Conservation (phyloP, 2,329 filamentous ascomycete species). For the Aspergillus aculeatus region DNA sequence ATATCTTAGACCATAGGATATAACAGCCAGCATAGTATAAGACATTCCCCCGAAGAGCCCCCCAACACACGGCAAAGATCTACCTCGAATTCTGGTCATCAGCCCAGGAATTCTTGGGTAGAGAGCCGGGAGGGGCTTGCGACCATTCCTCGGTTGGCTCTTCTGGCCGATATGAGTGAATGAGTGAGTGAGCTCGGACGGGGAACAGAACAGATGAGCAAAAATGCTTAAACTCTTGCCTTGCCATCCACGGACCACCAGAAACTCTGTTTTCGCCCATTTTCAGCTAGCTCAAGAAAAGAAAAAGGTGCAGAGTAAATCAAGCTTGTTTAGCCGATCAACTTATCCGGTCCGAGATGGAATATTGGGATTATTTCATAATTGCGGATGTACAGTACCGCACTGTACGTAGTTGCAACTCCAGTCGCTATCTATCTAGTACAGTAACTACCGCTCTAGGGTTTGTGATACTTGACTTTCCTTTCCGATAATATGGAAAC, state of each 20-base stretch:
- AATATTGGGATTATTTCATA: too few relatives aligned
- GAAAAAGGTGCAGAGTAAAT: neutral
- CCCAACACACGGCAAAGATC: neutral
- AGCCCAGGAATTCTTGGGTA: neutral
- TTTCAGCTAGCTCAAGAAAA: neutral
- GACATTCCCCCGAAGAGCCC: neutral
- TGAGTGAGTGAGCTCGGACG: neutral
- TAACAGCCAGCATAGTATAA: neutral
- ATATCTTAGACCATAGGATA: too few relatives aligned
- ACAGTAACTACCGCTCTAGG: too few relatives aligned
- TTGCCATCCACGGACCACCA: neutral
- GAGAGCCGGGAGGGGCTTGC: neutral
- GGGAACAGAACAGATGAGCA: neutral
- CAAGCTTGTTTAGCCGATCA: neutral
- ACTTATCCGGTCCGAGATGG: too few relatives aligned
- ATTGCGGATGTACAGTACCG: neutral
- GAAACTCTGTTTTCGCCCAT: neutral
- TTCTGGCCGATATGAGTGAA: too few relatives aligned
- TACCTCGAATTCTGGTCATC: neutral
- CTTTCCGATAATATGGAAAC: too few relatives aligned
- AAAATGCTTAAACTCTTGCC: neutral
- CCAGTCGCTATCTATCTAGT: too few relatives aligned
- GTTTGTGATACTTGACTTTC: too few relatives aligned
- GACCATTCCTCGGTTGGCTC: neutral
- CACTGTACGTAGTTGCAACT: too few relatives aligned